A percentile compares a stretch with the other conserved stretches of the same genome.
These are phyloP conservation scores for Macrophomina phaseolina DNA, from an alignment of 2,329 filamentous ascomycete genomes.

Conservation along the genomic window DNA sequence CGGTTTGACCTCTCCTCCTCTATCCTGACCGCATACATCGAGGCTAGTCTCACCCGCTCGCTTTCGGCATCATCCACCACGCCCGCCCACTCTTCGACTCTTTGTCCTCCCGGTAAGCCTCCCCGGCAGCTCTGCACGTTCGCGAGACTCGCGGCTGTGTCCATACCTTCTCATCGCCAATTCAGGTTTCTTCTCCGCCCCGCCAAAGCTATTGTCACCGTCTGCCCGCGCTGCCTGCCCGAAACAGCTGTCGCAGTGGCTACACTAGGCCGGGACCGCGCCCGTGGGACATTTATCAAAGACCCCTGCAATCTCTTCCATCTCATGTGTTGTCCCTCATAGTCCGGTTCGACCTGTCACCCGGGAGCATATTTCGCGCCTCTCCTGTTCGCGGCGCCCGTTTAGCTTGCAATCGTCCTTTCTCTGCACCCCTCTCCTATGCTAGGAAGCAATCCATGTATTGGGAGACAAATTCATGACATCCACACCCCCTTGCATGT, in stretches of 20 bases:
- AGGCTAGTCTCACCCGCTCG: conserved; percentile 28
- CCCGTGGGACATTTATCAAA: conserved; percentile 23
- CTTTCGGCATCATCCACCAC: conserved; percentile 26
- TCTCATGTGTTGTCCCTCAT: conserved; percentile 8
- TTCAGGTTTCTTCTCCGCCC: conserved; percentile 7
- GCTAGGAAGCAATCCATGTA: conserved; percentile 26
- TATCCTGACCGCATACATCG: conserved; percentile 28
- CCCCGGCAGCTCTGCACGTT: conserved; percentile 23
- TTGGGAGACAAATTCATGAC: conserved; percentile 20
- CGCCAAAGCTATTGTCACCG: conserved; percentile 18
- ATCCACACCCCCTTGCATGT: conserved; percentile 27
- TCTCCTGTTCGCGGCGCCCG: conserved; percentile 10
- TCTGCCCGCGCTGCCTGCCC: conserved; percentile 18
- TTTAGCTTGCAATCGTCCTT: conserved; percentile 21
- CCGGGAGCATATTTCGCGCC: conserved; percentile 16
- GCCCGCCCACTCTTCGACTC: conserved; percentile 7
- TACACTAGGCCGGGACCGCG: conserved; percentile 17
- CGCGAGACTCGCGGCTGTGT: conserved; percentile 26
- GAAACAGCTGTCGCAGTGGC: conserved; percentile 23
- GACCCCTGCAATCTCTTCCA: conserved; percentile 27
- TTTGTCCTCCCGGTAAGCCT: conserved; percentile 24
- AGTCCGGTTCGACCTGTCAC: conserved; percentile 5
- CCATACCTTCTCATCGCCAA: conserved; percentile 6
- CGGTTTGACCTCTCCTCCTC: conserved; percentile 28
- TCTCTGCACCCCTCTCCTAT: conserved; percentile 20